Base-by-base conservation (phyloP, 768 basidiomycete genomes). In the Hirschioporus abietinus region DNA sequence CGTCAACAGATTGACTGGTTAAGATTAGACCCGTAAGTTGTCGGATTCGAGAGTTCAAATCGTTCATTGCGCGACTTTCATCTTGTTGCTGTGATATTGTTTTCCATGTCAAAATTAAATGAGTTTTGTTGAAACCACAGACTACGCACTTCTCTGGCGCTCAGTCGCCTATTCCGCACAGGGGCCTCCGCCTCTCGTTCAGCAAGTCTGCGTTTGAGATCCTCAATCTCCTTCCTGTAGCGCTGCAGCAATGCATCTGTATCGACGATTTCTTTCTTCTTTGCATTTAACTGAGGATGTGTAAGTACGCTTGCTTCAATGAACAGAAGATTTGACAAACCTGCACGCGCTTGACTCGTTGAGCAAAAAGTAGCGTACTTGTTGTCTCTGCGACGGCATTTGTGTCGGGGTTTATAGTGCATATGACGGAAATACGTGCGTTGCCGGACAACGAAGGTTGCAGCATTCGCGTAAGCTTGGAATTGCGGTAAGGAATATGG, bases 361-460 rank as follows among this genome's bases (percentile, higher is more conserved):
- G 90, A 1, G 96, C 96, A 73, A 99, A 99, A 57, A 89, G 86
- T 23, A 99, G 80, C 0, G 96, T 99, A 69, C 90, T 94, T 64
- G 88, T 88, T 7, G 89, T 93, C 78, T 99, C 96, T 8, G 87
- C 81, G 7, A 96, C 81, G 20, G 95, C 95, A 61, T 80, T 77
- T 1, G 81, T 75, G 63, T 95, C 92, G 0, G 96, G 95, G 72
- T 96, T 96, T 74, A 99, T 86, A 0, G 96, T 99, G 76, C 96
- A 97, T 64, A 99, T 90, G 18, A 99, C 96, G 58, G 93, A 95
- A 64, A 99, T 96, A 8, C 95, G 88, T 24, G 96, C 96, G 74
- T 99, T 94, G 0, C 96, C 96, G 0, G 95, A 92, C 0, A 99
- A 82, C 0, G 95, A 98, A 0, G 96, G 95, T 76, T 98, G 96